Base-by-base conservation (phyloP, 208 protist genomes). In the Crithidia thermophila region DNA sequence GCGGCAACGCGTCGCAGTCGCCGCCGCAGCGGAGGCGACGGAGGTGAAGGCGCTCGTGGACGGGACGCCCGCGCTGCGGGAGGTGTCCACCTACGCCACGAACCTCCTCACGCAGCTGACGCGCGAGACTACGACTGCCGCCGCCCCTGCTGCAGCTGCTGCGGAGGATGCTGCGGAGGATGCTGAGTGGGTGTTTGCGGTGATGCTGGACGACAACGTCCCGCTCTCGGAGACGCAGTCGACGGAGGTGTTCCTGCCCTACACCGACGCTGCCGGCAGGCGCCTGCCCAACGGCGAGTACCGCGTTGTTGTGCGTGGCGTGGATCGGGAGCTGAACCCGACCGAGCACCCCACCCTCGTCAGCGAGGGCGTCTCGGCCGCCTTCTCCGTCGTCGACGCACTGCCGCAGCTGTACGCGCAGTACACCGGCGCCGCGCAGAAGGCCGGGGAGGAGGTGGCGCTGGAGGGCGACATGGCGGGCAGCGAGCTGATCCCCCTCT, bases 201-300 rank as follows among this genome's bases (percentile, higher is more conserved):
- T 88, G 13, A 91, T 94, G 91, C 66, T 96, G 20, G 77, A 94
- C 69, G 91, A 96, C 65, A 74, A 77, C 45, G 84, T 74, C 9
- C 55, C 64, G 25, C 74, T 96, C 20, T 87, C 74, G 31, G 65
- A 72, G 57, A 76, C 82, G 50, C 65, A 88, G 43, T 56, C 47
- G 28, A 42, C 64, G 23, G 81, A 85, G 45, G 79, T 93, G 30
- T 90, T 87, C 68, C 64, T 96, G 43, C 91, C 91, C 27, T 91
- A 82, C 66, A 67, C 40, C 57, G 62, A 84, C 51, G 71, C 75
- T 14, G 67, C 77, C 16, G 84, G 81, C 4, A 28, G 59, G 49
- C 49, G 55, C n/a, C 64, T 94, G 52, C 76, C 73, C 2, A 79
- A 82, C 43, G 90, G 87, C 23, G 81, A 88, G 63, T 96, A 94